Evolutionary conservation across 2,329 filamentous ascomycete species (phyloP), one percentile per base, ranked within the genome.

Genomic region (Aspergillus glaucus): DNA sequence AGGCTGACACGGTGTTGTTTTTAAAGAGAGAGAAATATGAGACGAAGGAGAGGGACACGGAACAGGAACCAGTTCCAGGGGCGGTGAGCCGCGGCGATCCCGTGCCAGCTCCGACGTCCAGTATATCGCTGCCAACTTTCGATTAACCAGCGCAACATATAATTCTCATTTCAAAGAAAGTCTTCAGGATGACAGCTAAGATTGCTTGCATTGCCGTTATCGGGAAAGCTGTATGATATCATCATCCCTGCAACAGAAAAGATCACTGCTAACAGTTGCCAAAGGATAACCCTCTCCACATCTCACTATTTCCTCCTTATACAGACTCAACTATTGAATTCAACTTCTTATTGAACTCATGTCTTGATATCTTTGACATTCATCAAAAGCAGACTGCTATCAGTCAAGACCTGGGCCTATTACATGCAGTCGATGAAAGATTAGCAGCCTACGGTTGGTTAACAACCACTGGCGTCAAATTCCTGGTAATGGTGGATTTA

Each of bases 201-300:
- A 93, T 97, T 70, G 91, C 89, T 69, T 95, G 91, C 66, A 84
- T 98, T 61, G 91, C 90, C 69, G 79, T 97, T 46, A 94, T 98
- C 62, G 92, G 93, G 58, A 90, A 93, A 73, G 87, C 94, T 70
- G 91, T 95, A 78, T 60, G 78, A 49, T 41, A 22, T 14, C 45
- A 24, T 14, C 45, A 36, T 39, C n/a, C 26, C 9, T 14, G 24
- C 43, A 36, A 28, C 46, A 19, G 30, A 26, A 22, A 22, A 36
- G 36, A 17, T 43, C 41, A 24, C 22, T 36, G 45, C 48, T 47
- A 50, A 45, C 48, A 36, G n/a, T 48, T 51, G 28, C 30, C 14
- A 50, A 64, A 97, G 91, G 95, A 97, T 75, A 95, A 96, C 66
- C 93, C 92, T 50, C 85, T 97, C 56, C 92, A 97, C 73, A 87